Conservation (phyloP, 1,284 basidiomycete genomes). For the Sparassis latifolia region DNA sequence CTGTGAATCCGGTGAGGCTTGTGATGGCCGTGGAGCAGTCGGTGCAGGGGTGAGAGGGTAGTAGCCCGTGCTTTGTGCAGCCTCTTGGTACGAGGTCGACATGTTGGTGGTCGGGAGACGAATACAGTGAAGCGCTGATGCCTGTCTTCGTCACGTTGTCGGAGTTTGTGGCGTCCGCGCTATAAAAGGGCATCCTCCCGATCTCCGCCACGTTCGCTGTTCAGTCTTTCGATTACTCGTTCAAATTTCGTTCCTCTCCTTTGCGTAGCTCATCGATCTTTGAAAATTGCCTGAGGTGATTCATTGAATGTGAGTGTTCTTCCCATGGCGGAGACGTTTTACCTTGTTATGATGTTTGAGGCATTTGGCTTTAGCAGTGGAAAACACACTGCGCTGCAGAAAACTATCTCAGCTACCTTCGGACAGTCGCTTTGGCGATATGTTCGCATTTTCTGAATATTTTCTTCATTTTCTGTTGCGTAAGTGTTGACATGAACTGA, state of each 20-base stretch:
- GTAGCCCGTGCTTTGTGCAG: conserved; percentile 14
- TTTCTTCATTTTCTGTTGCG: not conserved
- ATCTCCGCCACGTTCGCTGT: no score
- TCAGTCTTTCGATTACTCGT: no score
- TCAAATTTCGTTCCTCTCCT: not conserved
- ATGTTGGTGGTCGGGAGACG: conserved; percentile 6
- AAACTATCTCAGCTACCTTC: conserved; percentile 61
- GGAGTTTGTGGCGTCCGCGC: no score
- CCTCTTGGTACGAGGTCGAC: conserved; percentile 20
- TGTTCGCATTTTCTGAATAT: conserved; percentile 31
- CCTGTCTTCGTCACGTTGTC: no score
- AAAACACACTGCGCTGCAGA: conserved; percentile 43
- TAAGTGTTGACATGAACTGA: not conserved
- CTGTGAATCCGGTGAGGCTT: conserved; percentile 21
- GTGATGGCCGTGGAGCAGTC: conserved; percentile 9
- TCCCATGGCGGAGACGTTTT: not conserved
- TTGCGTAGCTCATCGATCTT: not conserved
- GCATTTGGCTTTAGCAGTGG: conserved; percentile 82
- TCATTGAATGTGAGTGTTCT: not conserved
- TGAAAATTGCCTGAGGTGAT: not conserved
- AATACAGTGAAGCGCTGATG: not conserved
- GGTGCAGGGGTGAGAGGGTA: conserved; percentile 15
- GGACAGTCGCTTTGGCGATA: conserved; percentile 37
- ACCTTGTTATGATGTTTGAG: conserved; percentile 73
- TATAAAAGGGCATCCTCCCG: no score